Evolutionary conservation across 2,329 filamentous ascomycete species (phyloP), one percentile per base, ranked within the genome.

Genomic region (Epichloe uncinata): DNA sequence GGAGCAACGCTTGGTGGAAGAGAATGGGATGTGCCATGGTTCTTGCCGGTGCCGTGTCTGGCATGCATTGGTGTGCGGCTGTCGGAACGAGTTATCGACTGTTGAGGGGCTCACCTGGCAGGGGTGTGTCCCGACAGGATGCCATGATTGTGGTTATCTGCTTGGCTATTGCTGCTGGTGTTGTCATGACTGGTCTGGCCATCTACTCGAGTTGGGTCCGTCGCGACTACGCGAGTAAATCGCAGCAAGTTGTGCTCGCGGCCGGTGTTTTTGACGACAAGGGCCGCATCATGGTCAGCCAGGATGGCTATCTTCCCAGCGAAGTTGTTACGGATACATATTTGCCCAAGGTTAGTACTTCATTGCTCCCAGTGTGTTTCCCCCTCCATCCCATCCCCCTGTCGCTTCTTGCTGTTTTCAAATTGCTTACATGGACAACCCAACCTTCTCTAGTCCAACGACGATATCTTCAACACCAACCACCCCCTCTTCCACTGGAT

Each of bases 401-500:
- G 11, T 30, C 9, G 11, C 30, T 11, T 30, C 9, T 11, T 30
- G 30, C 30, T 9, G 30, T 30, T 30, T 11, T 11, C 30, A 30
- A 30, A 30, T 9, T 30, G 30, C 33, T 35, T 0, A 2, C 33
- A 22, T 18, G 30, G 15, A 42, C 7, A 4, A 30, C 7, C 7
- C 26, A 30, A 30, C 7, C 26, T 30, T 30, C 7, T 7, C 20
- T n/a, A 51, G 48, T 42, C 57, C 56, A 50, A 61, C 36, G 36
- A 49, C 41, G 87, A 94, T 53, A 78, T 82, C 13, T 90, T 95
- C 59, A 81, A 81, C 50, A 81, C 81, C 22, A 78, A 79, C 0
- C 87, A 95, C 61, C 85, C 85, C 0, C 79, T 90, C 2, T 95
- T 93, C 65, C 80, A 89, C 46, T 95, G 89, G 89, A 83, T 93